phyloP scores from a whole-genome alignment of 1,284 basidiomycete species.

The Xerocomus cyaneibrunnescens region DNA sequence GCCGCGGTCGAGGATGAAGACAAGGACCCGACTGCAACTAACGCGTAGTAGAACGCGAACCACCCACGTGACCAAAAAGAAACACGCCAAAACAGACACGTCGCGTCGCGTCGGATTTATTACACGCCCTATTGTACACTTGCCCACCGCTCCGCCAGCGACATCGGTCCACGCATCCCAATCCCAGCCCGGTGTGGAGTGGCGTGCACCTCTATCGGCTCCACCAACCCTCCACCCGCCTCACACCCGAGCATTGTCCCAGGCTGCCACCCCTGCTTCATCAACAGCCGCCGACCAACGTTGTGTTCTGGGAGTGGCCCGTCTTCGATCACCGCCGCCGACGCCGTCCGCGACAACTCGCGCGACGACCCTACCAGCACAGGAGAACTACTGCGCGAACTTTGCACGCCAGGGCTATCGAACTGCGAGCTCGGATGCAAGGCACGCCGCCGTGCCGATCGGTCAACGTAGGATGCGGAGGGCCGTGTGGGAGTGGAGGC shows the following conservation, averaged over 20 bases:
- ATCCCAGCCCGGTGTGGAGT: conserved; percentile 52
- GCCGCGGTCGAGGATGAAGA: conserved; percentile 29
- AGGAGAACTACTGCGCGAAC: conserved; percentile 27
- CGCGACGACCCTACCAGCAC: conserved; percentile 8
- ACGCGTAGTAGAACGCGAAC: conserved; percentile 38
- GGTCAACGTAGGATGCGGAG: conserved; percentile 51
- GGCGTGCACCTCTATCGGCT: conserved; percentile 51
- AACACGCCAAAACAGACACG: conserved; percentile 38
- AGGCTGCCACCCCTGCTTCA: conserved; percentile 74
- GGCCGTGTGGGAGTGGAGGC: conserved; percentile 13
- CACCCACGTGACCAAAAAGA: conserved; percentile 32
- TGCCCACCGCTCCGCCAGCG: conserved; percentile 26
- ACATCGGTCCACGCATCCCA: conserved; percentile 37
- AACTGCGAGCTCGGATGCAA: conserved; percentile 49
- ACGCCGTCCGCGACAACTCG: conserved; percentile 14
- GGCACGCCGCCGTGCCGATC: conserved; percentile 64
- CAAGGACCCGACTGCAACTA: conserved; percentile 1
- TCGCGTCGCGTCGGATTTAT: conserved; percentile 27
- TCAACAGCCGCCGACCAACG: conserved; percentile 62
- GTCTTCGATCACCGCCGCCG: conserved; percentile 9
- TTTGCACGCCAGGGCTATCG: conserved; percentile 46
- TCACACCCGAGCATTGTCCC: conserved; percentile 52
- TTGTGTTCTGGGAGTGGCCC: conserved; percentile 54
- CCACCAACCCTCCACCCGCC: conserved; percentile 45
- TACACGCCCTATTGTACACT: not conserved